phyloP scores from a whole-genome alignment of 371 early-diverging fungal species.

The Aphelidium insulamus region DNA sequence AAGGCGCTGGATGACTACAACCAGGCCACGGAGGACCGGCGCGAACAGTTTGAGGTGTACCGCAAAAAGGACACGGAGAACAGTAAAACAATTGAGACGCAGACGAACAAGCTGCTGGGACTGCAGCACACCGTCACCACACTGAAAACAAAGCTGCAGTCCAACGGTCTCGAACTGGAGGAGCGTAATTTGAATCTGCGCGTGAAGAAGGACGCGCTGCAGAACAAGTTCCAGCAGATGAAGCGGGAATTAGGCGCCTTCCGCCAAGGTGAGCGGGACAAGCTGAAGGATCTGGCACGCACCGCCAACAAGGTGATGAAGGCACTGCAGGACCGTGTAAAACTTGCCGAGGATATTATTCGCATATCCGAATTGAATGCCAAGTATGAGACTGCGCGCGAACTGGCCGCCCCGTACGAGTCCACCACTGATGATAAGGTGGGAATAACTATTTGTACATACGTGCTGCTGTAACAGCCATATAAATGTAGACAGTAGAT shows the following conservation, averaged over 20 bases:
- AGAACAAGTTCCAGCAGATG: slow-evolving; percentile 19
- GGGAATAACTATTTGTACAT: no score
- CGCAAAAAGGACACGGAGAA: slow-evolving; percentile 21
- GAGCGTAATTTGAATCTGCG: slow-evolving; percentile 13
- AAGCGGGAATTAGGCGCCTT: slow-evolving; percentile 20
- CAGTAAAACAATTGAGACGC: slow-evolving; percentile 24
- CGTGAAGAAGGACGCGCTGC: slow-evolving; percentile 19
- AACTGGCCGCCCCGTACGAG: no score
- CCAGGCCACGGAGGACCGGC: slow-evolving; percentile 21
- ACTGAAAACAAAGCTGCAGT: slow-evolving; percentile 13
- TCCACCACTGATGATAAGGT: no score
- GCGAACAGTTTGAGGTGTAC: slow-evolving; percentile 25
- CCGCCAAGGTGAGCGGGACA: slow-evolving; percentile 16
- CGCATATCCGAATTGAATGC: slow-evolving; percentile 27
- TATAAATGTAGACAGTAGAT: no score
- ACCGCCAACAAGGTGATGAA: slow-evolving; percentile 14
- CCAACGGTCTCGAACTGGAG: slow-evolving; percentile 16
- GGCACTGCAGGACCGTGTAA: slow-evolving; percentile 14
- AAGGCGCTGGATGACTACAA: slow-evolving; percentile 21
- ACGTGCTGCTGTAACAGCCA: no score
- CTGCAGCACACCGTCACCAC: slow-evolving; percentile 18
- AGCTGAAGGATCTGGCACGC: slow-evolving; percentile 17
- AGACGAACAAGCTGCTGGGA: slow-evolving; percentile 11
- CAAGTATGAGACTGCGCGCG: slow-evolving; percentile 24
- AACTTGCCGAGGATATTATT: slow-evolving; percentile 23